Percentiles rank a stretch among this genome's conserved stretches.
These are phyloP conservation scores for Tympanopsis confertula DNA, from an alignment of 2,329 filamentous ascomycete species.

Conservation along the genomic window DNA sequence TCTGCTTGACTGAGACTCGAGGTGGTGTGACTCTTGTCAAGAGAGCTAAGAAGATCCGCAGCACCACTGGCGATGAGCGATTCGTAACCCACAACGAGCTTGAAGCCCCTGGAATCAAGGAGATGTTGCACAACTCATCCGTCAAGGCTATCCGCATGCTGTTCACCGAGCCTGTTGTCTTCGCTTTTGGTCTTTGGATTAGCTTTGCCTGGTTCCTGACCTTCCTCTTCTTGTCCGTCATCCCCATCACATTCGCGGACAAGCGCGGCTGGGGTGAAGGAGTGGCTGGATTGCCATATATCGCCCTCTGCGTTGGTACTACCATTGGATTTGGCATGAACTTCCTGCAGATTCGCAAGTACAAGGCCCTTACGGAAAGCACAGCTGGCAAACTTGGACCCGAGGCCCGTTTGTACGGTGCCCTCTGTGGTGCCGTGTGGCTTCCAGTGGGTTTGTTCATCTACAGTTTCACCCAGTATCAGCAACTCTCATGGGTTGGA, in stretches of 20 bases:
- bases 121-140: constrained; percentile 32
- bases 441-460: constrained; percentile 36
- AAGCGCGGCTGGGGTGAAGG: constrained; percentile 40
- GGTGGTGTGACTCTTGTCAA: constrained; percentile 32
- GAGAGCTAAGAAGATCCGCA: constrained; percentile 32
- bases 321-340: constrained; percentile 34
- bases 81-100: constrained; percentile 38
- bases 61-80: constrained; percentile 32
- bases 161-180: constrained; percentile 9
- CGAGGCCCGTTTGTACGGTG: constrained; percentile 34
- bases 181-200: constrained; percentile 31
- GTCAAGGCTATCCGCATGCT: constrained; percentile 27
- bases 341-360: constrained; percentile 37
- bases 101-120: constrained; percentile 32
- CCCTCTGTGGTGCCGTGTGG: constrained; percentile 31
- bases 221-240: constrained; percentile 39
- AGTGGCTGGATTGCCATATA: constrained; percentile 35
- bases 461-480: constrained; percentile 41
- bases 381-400: constrained; percentile 22
- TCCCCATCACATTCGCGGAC: constrained; percentile 35
- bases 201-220: constrained; percentile 38
- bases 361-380: constrained; percentile 23
- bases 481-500: constrained; percentile 32
- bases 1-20: constrained; percentile 32
- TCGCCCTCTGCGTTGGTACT: constrained; percentile 33